These are phyloP conservation scores for Acanthamoeba castellanii DNA, from an alignment of 208 protist species.

Conservation along the genomic window DNA sequence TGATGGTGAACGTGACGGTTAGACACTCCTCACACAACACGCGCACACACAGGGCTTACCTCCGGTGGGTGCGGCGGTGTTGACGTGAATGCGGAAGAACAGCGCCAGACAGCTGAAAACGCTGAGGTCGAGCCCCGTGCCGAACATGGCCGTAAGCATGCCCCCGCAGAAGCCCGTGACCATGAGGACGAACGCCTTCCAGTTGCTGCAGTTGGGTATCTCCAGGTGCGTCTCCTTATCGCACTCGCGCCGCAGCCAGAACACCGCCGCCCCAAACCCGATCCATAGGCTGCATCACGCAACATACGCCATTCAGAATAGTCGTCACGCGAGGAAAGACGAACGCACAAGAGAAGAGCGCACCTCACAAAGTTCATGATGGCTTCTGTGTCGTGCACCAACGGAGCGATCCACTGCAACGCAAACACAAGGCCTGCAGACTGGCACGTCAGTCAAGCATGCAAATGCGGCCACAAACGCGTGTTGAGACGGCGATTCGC, in stretches of 20 bases:
- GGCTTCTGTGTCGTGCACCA: background rate
- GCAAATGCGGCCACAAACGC: background rate
- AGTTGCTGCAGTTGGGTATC: constrained; percentile 50
- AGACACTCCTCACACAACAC: background rate
- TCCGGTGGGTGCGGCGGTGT: constrained; percentile 71
- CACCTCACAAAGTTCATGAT: constrained; percentile 57
- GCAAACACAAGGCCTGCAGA: background rate
- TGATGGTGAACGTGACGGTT: background rate
- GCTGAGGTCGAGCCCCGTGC: constrained; percentile 58
- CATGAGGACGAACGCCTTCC: constrained; percentile 39
- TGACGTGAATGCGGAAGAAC: constrained; percentile 68
- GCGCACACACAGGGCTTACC: background rate
- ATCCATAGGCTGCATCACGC: background rate
- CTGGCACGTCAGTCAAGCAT: background rate
- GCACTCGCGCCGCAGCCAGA: constrained; percentile 37
- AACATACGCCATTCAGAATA: background rate
- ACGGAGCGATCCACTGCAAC: constrained; percentile 26
- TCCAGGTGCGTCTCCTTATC: constrained; percentile 14
- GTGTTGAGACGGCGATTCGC: background rate
- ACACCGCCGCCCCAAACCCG: constrained; percentile 18
- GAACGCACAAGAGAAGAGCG: background rate
- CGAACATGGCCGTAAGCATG: constrained; percentile 64
- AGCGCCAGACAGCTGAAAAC: constrained; percentile 59
- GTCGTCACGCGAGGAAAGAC: background rate
- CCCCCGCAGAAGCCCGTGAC: constrained; percentile 63